phyloP scores from a whole-genome alignment of 2,329 filamentous ascomycete species.

The Trichoderma aggressivum region DNA sequence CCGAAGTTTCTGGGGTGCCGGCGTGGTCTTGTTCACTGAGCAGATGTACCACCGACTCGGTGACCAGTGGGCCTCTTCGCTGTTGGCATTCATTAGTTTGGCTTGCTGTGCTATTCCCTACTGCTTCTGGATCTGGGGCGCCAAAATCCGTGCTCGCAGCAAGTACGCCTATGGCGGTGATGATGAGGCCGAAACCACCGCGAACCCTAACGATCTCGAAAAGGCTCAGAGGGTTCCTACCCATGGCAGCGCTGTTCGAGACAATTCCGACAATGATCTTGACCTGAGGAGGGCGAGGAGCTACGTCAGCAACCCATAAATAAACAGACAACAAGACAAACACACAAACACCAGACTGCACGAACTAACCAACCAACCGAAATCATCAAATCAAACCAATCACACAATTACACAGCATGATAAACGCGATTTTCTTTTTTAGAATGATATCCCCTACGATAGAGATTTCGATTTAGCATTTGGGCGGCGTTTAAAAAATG shows the following conservation, averaged over 20 bases:
- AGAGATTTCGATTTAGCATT: conserved; percentile 2
- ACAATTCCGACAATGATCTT: conserved; percentile 34
- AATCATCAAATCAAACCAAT: not conserved
- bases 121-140: conserved; percentile 76
- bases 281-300: conserved; percentile 43
- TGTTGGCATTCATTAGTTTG: conserved; percentile 71
- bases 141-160: conserved; percentile 62
- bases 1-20: conserved; percentile 76
- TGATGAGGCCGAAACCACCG: conserved; percentile 29
- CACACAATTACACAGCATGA: not conserved
- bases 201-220: conserved; percentile 35
- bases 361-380: not conserved
- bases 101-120: conserved; percentile 81
- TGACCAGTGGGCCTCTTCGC: conserved; percentile 70
- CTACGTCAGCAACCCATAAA: conserved; percentile 46
- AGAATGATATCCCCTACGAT: conserved; percentile 5
- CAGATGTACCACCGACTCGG: conserved; percentile 75
- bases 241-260: conserved; percentile 27
- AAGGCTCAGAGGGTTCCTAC: conserved; percentile 31
- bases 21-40: conserved; percentile 71
- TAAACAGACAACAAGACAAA: not conserved
- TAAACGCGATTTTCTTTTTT: not conserved
- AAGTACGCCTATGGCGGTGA: conserved; percentile 71
- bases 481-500: conserved; percentile 2
- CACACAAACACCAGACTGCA: not conserved